Evolutionary conservation across 2,329 filamentous ascomycete genomes (phyloP).

Genomic region (Arthroderma sp.): DNA sequence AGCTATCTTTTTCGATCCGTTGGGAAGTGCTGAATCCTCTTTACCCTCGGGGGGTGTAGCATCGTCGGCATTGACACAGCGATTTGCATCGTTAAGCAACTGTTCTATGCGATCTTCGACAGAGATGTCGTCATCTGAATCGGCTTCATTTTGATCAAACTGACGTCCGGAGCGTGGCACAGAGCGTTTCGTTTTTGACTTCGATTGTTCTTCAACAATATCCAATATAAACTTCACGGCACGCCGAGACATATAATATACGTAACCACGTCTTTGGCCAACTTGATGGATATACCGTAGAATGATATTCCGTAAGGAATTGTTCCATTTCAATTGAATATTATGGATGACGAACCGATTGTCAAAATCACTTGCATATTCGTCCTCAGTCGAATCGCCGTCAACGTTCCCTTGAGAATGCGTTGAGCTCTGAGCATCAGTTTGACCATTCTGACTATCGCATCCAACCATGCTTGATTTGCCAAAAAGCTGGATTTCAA

Average conservation of each 20-base stretch:
- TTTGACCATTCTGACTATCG: constrained; percentile 27
- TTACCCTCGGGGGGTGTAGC: constrained; percentile 24
- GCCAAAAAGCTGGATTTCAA: constrained; percentile 36
- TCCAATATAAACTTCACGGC: constrained; percentile 97
- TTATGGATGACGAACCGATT: constrained; percentile 98
- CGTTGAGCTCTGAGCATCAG: constrained; percentile 16
- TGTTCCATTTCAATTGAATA: constrained; percentile 96
- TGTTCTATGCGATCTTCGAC: constrained; percentile 78
- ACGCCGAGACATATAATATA: constrained; percentile 91
- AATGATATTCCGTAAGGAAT: constrained; percentile 86
- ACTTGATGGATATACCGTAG: constrained; percentile 96
- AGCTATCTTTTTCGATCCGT: constrained; percentile 63
- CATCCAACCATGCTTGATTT: constrained; percentile 33
- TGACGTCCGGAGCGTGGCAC: constrained; percentile 9
- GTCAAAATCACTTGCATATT: constrained; percentile 89
- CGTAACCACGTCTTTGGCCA: constrained; percentile 84
- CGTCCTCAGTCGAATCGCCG: constrained; percentile 51
- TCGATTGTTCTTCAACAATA: constrained; percentile 87
- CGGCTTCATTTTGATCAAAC: constrained; percentile 21
- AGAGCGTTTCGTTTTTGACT: constrained; percentile 39
- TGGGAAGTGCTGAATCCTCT: constrained; percentile 19
- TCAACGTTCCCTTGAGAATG: constrained; percentile 39
- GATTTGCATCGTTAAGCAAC: constrained; percentile 69
- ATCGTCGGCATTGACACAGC: constrained; percentile 64
- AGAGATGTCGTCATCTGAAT: constrained; percentile 49